Conservation (phyloP, 257 asterid species). For the Capsicum pubescens region DNA sequence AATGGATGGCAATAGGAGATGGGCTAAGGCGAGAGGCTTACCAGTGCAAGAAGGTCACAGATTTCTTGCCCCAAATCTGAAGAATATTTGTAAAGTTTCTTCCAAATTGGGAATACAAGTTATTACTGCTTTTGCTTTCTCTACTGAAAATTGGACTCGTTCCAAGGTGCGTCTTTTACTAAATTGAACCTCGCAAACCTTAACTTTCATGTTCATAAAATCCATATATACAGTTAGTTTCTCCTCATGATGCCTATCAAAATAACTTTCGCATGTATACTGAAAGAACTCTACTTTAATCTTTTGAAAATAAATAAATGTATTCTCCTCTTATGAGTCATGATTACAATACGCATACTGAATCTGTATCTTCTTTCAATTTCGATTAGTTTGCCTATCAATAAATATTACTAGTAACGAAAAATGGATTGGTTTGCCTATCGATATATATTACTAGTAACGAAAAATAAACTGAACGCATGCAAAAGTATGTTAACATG, state of each 20-base stretch:
- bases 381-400: too few species aligned
- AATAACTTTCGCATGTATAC: too few species aligned
- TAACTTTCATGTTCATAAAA: too few species aligned
- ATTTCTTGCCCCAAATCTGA: neutral
- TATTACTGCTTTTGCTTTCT: constrained; percentile 3
- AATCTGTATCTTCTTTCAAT: too few species aligned
- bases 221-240: too few species aligned
- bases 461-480: neutral
- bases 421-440: neutral
- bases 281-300: too few species aligned
- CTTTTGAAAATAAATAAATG: too few species aligned
- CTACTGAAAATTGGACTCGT: neutral
- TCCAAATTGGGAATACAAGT: neutral
- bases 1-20: constrained; percentile 18
- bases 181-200: too few species aligned
- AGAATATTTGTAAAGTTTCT: neutral
- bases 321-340: too few species aligned
- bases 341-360: too few species aligned
- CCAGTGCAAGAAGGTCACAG: neutral
- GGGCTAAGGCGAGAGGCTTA: constrained; percentile 12
- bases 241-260: too few species aligned
- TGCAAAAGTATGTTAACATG: neutral
- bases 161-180: neutral
- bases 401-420: neutral
- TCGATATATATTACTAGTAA: too few species aligned